A percentile compares a stretch with the other conserved stretches of the same genome.
Evolutionary conservation across 352 stramenopile genomes (phyloP).

Genomic region (Peronosclerospora sorghi): DNA sequence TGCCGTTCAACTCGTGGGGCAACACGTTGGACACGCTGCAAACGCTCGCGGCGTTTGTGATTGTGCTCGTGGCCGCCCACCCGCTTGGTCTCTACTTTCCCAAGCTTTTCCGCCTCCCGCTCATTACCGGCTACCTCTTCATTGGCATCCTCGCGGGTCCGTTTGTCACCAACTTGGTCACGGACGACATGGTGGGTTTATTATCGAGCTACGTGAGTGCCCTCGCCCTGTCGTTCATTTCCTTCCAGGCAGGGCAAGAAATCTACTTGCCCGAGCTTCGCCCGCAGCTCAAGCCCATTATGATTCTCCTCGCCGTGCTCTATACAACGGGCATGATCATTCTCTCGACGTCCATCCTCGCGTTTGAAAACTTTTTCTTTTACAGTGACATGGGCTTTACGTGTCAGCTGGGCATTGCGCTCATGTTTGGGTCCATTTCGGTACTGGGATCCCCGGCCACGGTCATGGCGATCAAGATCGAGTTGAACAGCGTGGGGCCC

Average conservation of each 20-base stretch:
- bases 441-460: slow-evolving; percentile 48
- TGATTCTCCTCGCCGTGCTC: slow-evolving; percentile 30
- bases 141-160: slow-evolving; percentile 42
- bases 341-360: slow-evolving; percentile 21
- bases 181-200: slow-evolving; percentile 22
- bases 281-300: slow-evolving; percentile 47
- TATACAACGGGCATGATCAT: slow-evolving; percentile 44
- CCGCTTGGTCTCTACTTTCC: slow-evolving; percentile 51
- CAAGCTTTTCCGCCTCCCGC: slow-evolving; percentile 35
- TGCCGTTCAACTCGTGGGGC: slow-evolving; percentile 35
- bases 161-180: slow-evolving; percentile 40
- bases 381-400: slow-evolving; percentile 21
- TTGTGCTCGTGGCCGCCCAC: slow-evolving; percentile 44
- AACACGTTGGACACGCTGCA: slow-evolving; percentile 32
- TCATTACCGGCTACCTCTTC: slow-evolving; percentile 61
- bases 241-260: slow-evolving; percentile 55
- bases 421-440: slow-evolving; percentile 55
- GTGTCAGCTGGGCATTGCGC: too few relatives aligned
- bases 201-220: slow-evolving; percentile 41
- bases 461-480: slow-evolving; percentile 68
- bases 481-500: slow-evolving; percentile 52
- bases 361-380: slow-evolving; percentile 38
- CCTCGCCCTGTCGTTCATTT: slow-evolving; percentile 58
- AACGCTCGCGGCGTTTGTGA: slow-evolving; percentile 32
- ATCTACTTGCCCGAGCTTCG: slow-evolving; percentile 48